These are phyloP conservation scores for Eragrostis tef DNA, from an alignment of 202 grass and related monocot species.

Conservation along the genomic window DNA sequence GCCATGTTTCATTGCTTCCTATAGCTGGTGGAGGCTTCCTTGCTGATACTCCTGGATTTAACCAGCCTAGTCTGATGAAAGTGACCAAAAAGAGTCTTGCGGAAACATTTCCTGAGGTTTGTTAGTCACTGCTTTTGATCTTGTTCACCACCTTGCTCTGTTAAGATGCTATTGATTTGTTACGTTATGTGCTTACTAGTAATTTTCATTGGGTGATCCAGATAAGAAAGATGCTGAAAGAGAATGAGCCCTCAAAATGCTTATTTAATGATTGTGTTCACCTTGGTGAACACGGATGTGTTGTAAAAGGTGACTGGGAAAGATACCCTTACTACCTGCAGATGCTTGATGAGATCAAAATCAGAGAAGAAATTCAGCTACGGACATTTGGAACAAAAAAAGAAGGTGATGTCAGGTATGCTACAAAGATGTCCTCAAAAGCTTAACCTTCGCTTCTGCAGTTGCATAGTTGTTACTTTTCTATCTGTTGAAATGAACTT, in stretches of 20 bases:
- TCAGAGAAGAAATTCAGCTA: slow-evolving; percentile 85
- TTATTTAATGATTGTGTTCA: slow-evolving; percentile 89
- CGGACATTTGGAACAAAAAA: slow-evolving; percentile 89
- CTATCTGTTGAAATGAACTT: background rate
- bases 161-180: slow-evolving; percentile 4
- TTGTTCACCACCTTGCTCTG: background rate
- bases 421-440: background rate
- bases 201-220: slow-evolving; percentile 43
- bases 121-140: background rate
- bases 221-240: slow-evolving; percentile 73
- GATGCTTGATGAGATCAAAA: slow-evolving; percentile 97
- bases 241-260: slow-evolving; percentile 68
- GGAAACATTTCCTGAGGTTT: slow-evolving; percentile 81
- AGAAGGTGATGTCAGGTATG: slow-evolving; percentile 86
- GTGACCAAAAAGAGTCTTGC: slow-evolving; percentile 80
- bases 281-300: slow-evolving; percentile 84
- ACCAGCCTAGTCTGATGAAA: slow-evolving; percentile 93
- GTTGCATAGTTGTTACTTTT: background rate
- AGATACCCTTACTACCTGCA: slow-evolving; percentile 96
- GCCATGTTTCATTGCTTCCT: slow-evolving; percentile 90
- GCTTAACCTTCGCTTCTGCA: background rate
- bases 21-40: slow-evolving; percentile 78
- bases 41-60: slow-evolving; percentile 96
- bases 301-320: slow-evolving; percentile 85
- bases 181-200: slow-evolving; percentile 31